Base-by-base conservation (phyloP, 169 alveolate genomes). In the Babesia divergens region DNA sequence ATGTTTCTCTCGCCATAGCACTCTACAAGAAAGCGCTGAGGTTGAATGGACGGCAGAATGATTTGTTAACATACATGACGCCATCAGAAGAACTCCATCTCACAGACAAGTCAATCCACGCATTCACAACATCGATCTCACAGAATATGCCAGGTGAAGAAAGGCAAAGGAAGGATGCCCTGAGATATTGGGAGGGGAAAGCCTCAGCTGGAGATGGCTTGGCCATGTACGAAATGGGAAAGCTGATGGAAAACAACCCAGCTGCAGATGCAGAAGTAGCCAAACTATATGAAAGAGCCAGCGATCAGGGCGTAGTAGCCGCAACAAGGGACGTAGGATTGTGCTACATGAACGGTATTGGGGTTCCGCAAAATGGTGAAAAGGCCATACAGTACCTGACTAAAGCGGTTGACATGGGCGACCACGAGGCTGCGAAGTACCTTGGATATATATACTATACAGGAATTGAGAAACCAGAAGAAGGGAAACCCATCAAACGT, bases 381-480 rank as follows among this genome's bases (percentile, higher is more conserved):
- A 68, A 69, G 62, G 83, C 84, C 16, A 49, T 69, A 16, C 42
- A 80, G 58, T 51, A 59, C 47, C 71, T 80, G 16, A 37, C 52
- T n/a, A 37, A 18, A 29, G 88, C 88, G 16, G 79, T 55, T 16
- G 52, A 70, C 18, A 71, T 49, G 18, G 88, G 88, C 24, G 74
- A 65, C 54, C 40, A 40, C 18, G 88, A 80, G 43, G 83, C 88
- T 3, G 84, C 88, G 18, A 80, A 58, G 38, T 35, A n/a, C 44
- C 55, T 80, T 35, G 88, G 84, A 2, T 54, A 60, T 26, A 35
- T 80, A 1, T 65, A 58, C 56, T 59, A 56, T 50, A 40, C 52
- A 22, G 86, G 86, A 6, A 28, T 44, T 0, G 55, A 31, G 2
- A 31, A 52, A 9, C 69, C 75, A 1, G 51, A 77, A 47, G 68